Evolutionary conservation across 2,329 filamentous ascomycete genomes (phyloP), one percentile per base, ranked within the genome.

Genomic region (Leptographium lundbergii): DNA sequence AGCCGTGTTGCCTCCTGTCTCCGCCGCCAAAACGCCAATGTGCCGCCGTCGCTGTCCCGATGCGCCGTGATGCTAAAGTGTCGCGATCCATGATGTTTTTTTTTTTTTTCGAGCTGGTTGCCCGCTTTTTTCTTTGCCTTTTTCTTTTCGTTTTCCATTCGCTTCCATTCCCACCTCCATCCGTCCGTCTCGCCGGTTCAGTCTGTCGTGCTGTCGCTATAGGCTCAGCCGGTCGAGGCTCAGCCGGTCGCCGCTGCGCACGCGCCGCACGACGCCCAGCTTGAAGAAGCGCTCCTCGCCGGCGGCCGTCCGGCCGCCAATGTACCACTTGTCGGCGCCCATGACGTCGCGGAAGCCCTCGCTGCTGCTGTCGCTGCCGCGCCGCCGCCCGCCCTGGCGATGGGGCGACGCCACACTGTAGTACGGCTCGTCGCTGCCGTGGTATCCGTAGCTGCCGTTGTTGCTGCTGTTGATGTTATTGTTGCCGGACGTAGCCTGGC

Each of bases 221-320:
- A 91, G 75, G 67, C 87, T 91, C 70, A 91, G 71, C 59, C 86
- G 80, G 72, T 91, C 88, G 60, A 90, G 72, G 65, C 87, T 91
- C 66, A 91, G 70, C 50, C 87, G 79, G 68, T 91, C 88, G 58
- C 86, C 84, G 69, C 88, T 91, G 67, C 83, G 77, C 60, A 88
- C 83, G 59, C 87, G 75, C 69, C 84, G 81, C 55, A 91, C 83
- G 63, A 91, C 87, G 51, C 87, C 87, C 52, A 91, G 74, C 73
- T 89, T 89, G 71, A 91, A 91, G 73, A 89, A 91, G 67, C 82
- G 81, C 69, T 91, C 88, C 67, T 91, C 88, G n/a, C 88, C 88
- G 1, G 74, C 79, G 1, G 87, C 86, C 32, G 87, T 91, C 67
- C 86, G 75, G 7, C 88, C 88, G 25, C 88, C 88, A 58, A 91